Evolutionary conservation across 345 rosid species (phyloP).

Genomic region (Dovyalis caffra): DNA sequence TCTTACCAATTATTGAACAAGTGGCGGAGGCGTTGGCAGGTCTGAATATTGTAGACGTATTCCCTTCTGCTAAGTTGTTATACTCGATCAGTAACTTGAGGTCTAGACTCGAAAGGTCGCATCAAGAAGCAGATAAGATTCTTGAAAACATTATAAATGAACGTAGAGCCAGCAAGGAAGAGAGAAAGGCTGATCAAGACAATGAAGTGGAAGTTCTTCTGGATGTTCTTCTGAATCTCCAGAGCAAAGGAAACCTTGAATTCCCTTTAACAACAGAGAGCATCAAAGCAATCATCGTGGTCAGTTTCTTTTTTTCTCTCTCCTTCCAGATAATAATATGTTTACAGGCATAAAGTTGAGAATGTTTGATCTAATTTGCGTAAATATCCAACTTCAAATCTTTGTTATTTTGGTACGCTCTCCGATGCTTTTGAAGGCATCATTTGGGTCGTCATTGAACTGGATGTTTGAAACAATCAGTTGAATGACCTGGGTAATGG

Average conservation of each 20-base stretch:
- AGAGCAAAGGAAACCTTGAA: background rate
- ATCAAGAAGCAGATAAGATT: background rate
- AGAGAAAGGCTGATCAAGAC: background rate
- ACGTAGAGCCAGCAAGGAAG: background rate
- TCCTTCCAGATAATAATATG: too few relatives aligned
- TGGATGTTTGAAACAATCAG: too few relatives aligned
- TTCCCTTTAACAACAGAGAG: background rate
- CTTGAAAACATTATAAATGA: constrained; percentile 8
- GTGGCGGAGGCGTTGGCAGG: background rate
- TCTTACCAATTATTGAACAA: background rate
- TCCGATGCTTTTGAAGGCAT: too few relatives aligned
- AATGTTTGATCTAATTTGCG: too few relatives aligned
- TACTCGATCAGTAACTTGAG: background rate
- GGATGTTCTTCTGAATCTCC: constrained; percentile 11
- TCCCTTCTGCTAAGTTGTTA: constrained; percentile 10
- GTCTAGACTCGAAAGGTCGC: background rate
- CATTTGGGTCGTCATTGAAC: too few relatives aligned
- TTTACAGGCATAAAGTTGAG: too few relatives aligned
- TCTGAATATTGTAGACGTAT: background rate
- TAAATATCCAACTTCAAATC: too few relatives aligned
- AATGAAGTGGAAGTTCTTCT: constrained; percentile 6
- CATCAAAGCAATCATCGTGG: constrained; percentile 16
- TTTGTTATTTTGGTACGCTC: too few relatives aligned
- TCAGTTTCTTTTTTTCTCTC: too few relatives aligned
- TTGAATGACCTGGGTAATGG: too few relatives aligned